Conservation (phyloP, 805 yeast genomes). For the Candida lessepsii region DNA sequence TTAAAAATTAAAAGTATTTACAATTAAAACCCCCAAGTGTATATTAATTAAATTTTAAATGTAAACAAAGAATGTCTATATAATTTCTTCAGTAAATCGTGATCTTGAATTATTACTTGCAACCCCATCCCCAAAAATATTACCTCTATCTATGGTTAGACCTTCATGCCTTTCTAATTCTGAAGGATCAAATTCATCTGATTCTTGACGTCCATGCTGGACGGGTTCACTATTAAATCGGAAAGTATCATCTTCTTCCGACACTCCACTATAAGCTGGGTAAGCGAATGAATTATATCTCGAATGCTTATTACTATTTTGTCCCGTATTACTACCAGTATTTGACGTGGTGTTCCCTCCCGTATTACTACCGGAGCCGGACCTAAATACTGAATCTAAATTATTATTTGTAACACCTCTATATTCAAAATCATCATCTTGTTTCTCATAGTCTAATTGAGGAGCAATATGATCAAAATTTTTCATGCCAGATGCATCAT, state of each 20-base stretch:
- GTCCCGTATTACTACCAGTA: conserved; percentile 12
- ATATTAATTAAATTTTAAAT: neutral
- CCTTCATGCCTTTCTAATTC: conserved; percentile 15
- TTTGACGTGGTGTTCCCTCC: conserved; percentile 11
- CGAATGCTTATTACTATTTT: conserved; percentile 20
- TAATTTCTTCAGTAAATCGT: conserved; percentile 21
- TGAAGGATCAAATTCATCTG: conserved; percentile 16
- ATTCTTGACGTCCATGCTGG: conserved; percentile 8
- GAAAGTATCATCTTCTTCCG: conserved; percentile 13
- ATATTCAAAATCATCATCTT: conserved; percentile 36
- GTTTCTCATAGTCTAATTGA: conserved; percentile 13
- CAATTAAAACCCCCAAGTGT: neutral
- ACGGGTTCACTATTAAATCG: neutral
- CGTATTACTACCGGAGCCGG: conserved; percentile 16
- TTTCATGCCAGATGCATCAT: neutral
- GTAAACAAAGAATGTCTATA: neutral
- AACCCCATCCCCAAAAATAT: conserved; percentile 17
- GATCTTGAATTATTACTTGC: conserved; percentile 21
- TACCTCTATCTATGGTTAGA: conserved; percentile 12
- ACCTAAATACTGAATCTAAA: conserved; percentile 38
- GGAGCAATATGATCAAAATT: conserved; percentile 12
- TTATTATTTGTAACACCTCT: conserved; percentile 46
- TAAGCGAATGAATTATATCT: conserved; percentile 28
- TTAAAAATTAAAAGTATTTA: neutral
- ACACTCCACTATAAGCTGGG: conserved; percentile 7